Evolutionary conservation across 2,329 filamentous ascomycete species (phyloP), one percentile per base, ranked within the genome.

Genomic region (Colletotrichum lini): DNA sequence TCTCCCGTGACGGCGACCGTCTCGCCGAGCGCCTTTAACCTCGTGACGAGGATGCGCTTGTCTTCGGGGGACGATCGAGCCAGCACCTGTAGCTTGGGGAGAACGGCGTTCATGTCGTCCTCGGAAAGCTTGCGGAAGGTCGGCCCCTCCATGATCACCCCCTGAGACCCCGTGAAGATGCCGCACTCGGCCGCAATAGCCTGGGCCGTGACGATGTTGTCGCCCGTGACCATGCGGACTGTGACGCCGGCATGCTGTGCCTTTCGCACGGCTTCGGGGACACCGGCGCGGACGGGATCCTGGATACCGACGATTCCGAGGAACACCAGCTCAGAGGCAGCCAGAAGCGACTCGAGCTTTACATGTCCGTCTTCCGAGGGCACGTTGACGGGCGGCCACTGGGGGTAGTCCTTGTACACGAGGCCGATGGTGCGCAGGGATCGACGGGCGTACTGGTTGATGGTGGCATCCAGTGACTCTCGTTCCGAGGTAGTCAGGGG

Each of bases 41-140:
- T 84, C 75, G 88, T 89, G 45, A 93, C 91, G 40, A 93, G 84
- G 50, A 88, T 87, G 15, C 89, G 84, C 80, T 93, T 93, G 74
- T 93, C 91, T 73, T 93, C 90, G 0, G 91, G 91, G 49, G 89
- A 92, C 0, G 91, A 92, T 61, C 91, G 86, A 40, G 91, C 91
- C 57, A 93, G 84, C 18, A 93, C 90, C 75, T 91, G 91, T 2
- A 93, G 84, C 57, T 90, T 87, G 4, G 89, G 89, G 50, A 91
- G 88, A 23, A 89, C 80, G 2, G 83, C 82, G 65, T 88, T 78
- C 79, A 81, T 76, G 26, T 85, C 75, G 78, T 86, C 53, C 45
- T 91, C 90, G 2, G 75, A 77, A 1, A 84, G 80, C 86, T 88
- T 80, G 82, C 90, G 71, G 84, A 92, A 92, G 82, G 77, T 89